Conservation (phyloP, 805 yeast genomes). For the Saccharomycopsis sp. region DNA sequence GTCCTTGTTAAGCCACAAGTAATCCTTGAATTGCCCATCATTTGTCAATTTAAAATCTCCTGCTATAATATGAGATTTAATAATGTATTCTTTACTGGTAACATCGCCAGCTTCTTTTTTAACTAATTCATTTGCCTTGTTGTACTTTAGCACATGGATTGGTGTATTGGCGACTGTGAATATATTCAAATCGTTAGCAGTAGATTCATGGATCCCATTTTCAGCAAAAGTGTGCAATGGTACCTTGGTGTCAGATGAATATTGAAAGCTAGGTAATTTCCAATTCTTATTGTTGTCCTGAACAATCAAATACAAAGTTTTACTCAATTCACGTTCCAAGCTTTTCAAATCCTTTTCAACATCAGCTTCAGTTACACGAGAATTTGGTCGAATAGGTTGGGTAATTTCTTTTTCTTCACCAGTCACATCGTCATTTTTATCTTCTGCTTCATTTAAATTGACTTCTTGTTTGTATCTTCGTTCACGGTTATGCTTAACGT, state of each 20-base stretch:
- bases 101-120: conserved; percentile 22
- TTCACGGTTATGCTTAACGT: conserved; percentile 82
- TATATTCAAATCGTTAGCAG: conserved; percentile 72
- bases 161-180: conserved; percentile 93
- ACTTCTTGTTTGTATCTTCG: conserved; percentile 75
- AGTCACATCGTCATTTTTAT: conserved; percentile 22
- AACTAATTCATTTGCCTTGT: conserved; percentile 25
- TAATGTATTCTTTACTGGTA: conserved; percentile 52
- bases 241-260: conserved; percentile 31
- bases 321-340: conserved; percentile 70
- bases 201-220: conserved; percentile 58
- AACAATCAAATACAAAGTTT: conserved; percentile 72
- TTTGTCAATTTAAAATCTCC: conserved; percentile 57
- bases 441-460: conserved; percentile 43
- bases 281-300: conserved; percentile 43
- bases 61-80: conserved; percentile 83
- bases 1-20: conserved; percentile 78
- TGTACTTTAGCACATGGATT: conserved; percentile 54
- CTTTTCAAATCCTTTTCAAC: conserved; percentile 50
- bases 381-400: conserved; percentile 60
- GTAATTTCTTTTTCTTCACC: conserved; percentile 47
- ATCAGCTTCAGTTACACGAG: conserved; percentile 79
- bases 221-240: conserved; percentile 72
- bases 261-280: conserved; percentile 72
- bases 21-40: conserved; percentile 37